Percentiles rank a stretch among this genome's conserved stretches.
Conservation (phyloP, 2,329 filamentous ascomycete genomes). For the Cladosporium sp. region DNA sequence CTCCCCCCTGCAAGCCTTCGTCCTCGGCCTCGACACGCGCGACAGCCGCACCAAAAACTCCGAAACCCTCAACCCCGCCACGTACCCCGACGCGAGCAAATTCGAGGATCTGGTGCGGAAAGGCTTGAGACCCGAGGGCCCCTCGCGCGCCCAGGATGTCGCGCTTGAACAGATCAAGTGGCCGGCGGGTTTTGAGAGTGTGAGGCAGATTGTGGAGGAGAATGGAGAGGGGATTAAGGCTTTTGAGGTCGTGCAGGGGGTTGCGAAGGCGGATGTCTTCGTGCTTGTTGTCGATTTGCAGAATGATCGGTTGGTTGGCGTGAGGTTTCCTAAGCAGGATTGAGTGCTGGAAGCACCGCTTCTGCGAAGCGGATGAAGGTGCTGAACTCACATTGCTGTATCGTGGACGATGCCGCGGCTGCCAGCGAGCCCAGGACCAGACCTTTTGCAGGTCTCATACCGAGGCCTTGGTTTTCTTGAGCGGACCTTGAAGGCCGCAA, state of each 20-base stretch:
- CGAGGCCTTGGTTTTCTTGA: too few relatives aligned
- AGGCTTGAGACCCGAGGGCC: conserved; percentile 13
- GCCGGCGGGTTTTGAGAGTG: conserved; percentile 4
- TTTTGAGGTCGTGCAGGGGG: conserved; percentile 13
- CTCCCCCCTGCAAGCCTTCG: conserved; percentile 13
- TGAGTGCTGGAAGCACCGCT: not conserved
- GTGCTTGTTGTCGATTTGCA: conserved; percentile 13
- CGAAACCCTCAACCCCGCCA: not conserved
- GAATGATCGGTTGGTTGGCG: conserved; percentile 12
- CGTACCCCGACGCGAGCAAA: conserved; percentile 9
- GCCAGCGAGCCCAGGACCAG: too few relatives aligned
- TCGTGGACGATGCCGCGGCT: too few relatives aligned
- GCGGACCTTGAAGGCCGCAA: too few relatives aligned
- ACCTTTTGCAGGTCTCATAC: too few relatives aligned
- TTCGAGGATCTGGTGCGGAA: conserved; percentile 16
- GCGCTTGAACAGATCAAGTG: conserved; percentile 5
- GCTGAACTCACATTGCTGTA: too few relatives aligned
- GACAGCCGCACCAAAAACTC: conserved; percentile 13
- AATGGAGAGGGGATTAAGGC: conserved; percentile 7
- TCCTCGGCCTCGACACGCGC: conserved; percentile 11
- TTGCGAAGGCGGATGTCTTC: conserved; percentile 14
- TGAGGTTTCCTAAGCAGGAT: conserved; percentile 6
- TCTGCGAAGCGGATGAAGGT: too few relatives aligned
- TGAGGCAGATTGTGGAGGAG: conserved; percentile 11
- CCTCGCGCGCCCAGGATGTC: conserved; percentile 12